Conservation (phyloP, 805 yeast species). For the Starmerella apis region DNA sequence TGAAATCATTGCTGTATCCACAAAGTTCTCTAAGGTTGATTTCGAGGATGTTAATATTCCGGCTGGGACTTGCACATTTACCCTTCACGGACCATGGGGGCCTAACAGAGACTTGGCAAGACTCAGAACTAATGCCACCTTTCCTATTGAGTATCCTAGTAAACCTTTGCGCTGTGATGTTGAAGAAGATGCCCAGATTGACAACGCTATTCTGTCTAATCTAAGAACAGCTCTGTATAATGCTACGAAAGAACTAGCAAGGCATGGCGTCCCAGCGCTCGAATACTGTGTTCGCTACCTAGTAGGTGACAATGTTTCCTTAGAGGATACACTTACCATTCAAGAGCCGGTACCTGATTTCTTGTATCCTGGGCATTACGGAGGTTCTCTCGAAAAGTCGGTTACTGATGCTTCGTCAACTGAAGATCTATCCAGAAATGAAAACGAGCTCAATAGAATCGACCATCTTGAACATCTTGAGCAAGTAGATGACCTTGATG, state of each 20-base stretch:
- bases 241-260: conserved; percentile 48
- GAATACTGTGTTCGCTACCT: conserved; percentile 70
- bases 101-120: conserved; percentile 44
- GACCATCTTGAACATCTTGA: conserved; percentile 9
- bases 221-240: conserved; percentile 44
- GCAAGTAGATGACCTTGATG: conserved; percentile 9
- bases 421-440: not conserved
- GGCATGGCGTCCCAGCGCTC: conserved; percentile 54
- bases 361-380: conserved; percentile 10
- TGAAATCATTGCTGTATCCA: conserved; percentile 80
- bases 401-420: not conserved
- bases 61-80: conserved; percentile 64
- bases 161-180: conserved; percentile 42
- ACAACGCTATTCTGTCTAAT: conserved; percentile 37
- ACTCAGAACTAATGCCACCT: conserved; percentile 55
- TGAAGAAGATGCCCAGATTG: not conserved
- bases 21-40: conserved; percentile 72
- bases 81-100: conserved; percentile 75
- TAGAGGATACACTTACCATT: conserved; percentile 19
- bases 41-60: conserved; percentile 84
- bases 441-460: not conserved
- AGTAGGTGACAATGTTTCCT: conserved; percentile 47
- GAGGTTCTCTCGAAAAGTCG: not conserved
- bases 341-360: conserved; percentile 24
- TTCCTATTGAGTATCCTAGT: conserved; percentile 66